A percentile compares a stretch with the other conserved stretches of the same genome.
Conservation (phyloP, 2,329 filamentous ascomycete genomes). For the Alternaria arbusti region DNA sequence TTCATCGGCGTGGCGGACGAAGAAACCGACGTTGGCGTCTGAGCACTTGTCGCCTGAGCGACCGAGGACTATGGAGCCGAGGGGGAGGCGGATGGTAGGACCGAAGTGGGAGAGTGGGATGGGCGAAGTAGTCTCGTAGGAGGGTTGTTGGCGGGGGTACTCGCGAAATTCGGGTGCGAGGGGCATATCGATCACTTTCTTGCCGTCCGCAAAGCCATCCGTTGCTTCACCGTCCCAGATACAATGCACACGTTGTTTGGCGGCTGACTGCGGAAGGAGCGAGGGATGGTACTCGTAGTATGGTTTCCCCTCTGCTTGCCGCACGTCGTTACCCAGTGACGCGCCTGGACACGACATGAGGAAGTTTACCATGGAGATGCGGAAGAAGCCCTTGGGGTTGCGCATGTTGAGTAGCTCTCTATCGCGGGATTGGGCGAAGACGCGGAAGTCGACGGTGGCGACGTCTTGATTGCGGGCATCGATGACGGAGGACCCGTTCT, state of each 20-base stretch:
- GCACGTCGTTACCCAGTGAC: constrained; percentile 31
- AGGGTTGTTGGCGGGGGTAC: constrained; percentile 35
- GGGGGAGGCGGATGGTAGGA: constrained; percentile 43
- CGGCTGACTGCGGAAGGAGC: constrained; percentile 35
- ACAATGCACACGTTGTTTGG: constrained; percentile 38
- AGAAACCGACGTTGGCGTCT: constrained; percentile 43
- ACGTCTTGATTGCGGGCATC: constrained; percentile 54
- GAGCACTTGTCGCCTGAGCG: constrained; percentile 44
- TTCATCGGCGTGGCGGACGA: constrained; percentile 39
- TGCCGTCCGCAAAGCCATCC: constrained; percentile 20
- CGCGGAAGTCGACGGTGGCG: constrained; percentile 58
- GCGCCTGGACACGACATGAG: constrained; percentile 53
- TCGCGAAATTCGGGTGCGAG: constrained; percentile 23
- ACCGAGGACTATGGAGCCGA: constrained; percentile 47
- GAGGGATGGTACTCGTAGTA: constrained; percentile 53
- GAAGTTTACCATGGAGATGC: constrained; percentile 50
- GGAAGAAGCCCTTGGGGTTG: constrained; percentile 48
- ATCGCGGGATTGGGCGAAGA: constrained; percentile 56
- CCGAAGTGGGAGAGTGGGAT: constrained; percentile 43
- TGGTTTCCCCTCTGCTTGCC: constrained; percentile 32
- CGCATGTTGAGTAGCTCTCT: constrained; percentile 52
- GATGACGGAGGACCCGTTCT: constrained; percentile 48
- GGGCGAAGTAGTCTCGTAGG: constrained; percentile 40
- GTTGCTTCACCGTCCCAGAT: constrained; percentile 30
- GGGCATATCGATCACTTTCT: constrained; percentile 27